Percentiles rank a stretch among this genome's conserved stretches.
phyloP scores from a whole-genome alignment of 345 rosid species.

The Moringa oleifera region DNA sequence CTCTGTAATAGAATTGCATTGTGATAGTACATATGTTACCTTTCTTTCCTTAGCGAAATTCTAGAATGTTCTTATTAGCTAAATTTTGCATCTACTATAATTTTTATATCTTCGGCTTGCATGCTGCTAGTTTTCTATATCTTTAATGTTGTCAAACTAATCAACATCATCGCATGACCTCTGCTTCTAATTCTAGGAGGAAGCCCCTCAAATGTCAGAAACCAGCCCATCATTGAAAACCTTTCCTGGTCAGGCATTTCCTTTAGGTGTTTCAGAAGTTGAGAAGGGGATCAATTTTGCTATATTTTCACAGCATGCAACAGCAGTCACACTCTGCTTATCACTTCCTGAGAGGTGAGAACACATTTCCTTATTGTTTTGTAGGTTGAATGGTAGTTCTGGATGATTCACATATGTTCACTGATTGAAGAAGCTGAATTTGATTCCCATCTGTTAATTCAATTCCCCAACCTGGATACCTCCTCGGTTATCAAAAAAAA shows the following conservation, averaged over 20 bases:
- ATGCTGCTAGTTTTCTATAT: neutral
- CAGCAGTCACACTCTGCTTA: constrained; percentile 73
- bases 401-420: neutral
- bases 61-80: neutral
- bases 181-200: constrained; percentile 39
- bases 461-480: too few relatives aligned
- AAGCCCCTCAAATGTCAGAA: constrained; percentile 38
- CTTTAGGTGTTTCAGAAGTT: constrained; percentile 74
- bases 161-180: neutral
- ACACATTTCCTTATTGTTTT: constrained; percentile 5
- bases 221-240: constrained; percentile 30
- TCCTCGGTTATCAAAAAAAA: too few relatives aligned
- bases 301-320: constrained; percentile 77
- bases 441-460: neutral
- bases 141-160: neutral
- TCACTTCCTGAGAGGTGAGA: constrained; percentile 60
- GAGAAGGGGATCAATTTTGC: constrained; percentile 81
- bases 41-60: too few relatives aligned
- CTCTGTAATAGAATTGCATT: neutral
- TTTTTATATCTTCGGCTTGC: neutral
- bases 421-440: neutral
- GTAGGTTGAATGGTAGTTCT: neutral
- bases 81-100: neutral
- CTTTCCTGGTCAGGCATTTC: constrained; percentile 70
- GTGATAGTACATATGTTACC: neutral